Percentiles rank a stretch among this genome's conserved stretches.
Conservation (phyloP, 306 rosid genomes). For the Rosa chinensis region DNA sequence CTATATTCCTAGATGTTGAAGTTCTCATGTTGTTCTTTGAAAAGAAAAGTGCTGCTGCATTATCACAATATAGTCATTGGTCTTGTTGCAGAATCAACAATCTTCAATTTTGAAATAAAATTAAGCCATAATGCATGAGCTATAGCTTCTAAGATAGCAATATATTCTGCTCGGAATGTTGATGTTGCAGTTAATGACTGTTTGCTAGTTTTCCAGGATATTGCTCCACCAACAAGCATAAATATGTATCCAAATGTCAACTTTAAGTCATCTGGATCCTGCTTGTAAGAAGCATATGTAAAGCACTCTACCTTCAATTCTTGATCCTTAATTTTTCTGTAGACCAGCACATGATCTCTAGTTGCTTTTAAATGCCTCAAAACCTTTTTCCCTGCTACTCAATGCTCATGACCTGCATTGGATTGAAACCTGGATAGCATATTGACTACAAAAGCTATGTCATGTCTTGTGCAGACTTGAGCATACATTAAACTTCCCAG, state of each 20-base stretch:
- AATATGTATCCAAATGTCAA: conserved; percentile 7
- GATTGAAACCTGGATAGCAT: no score
- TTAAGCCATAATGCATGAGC: not conserved
- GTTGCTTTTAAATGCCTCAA: no score
- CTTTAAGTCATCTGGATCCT: not conserved
- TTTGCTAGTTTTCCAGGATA: not conserved
- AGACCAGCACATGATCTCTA: not conserved
- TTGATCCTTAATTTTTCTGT: not conserved
- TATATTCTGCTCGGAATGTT: not conserved
- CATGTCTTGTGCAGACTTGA: no score
- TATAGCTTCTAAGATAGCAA: not conserved
- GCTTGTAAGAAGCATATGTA: not conserved
- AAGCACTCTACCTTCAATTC: not conserved
- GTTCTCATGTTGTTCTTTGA: not conserved
- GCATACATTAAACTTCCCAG: no score
- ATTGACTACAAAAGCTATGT: no score
- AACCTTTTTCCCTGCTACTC: no score
- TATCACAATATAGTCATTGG: not conserved
- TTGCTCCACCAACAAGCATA: not conserved
- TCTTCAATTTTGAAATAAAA: not conserved
- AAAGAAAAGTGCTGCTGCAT: not conserved
- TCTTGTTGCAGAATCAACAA: not conserved
- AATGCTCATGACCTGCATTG: no score
- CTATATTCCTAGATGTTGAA: not conserved
- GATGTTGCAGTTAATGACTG: not conserved